Conservation (phyloP, 306 rosid genomes). For the Prunus davidiana region DNA sequence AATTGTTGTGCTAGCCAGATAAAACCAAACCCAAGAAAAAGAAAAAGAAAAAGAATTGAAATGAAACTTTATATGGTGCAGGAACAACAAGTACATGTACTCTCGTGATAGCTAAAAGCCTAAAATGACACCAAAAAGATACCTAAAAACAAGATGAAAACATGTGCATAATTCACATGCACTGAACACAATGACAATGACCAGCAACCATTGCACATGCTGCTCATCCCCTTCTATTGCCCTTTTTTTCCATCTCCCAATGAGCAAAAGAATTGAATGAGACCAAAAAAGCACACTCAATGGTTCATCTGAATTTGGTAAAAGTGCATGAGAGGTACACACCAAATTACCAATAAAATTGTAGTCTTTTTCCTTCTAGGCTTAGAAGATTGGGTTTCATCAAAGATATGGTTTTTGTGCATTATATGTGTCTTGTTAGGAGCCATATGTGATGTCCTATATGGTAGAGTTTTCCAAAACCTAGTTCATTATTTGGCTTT, state of each 20-base stretch:
- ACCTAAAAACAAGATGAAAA: slow-evolving; percentile 3
- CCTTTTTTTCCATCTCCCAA: background rate
- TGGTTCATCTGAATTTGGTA: slow-evolving; percentile 1
- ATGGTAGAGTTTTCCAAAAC: slow-evolving; percentile 19
- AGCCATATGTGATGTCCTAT: slow-evolving; percentile 9
- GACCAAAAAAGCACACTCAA: background rate
- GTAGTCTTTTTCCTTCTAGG: background rate
- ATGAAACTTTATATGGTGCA: background rate
- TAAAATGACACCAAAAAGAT: background rate
- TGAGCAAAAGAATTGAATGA: background rate
- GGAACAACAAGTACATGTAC: background rate
- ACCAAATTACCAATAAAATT: background rate
- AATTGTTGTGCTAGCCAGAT: background rate
- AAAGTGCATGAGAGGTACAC: background rate
- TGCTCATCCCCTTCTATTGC: background rate
- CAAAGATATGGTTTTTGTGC: background rate
- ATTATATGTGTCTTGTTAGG: background rate
- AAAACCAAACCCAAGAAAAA: background rate
- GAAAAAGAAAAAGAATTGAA: too few relatives aligned
- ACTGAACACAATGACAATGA: slow-evolving; percentile 2
- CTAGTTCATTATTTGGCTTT: slow-evolving; percentile 10
- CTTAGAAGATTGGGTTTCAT: background rate
- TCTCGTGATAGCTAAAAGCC: background rate
- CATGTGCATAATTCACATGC: slow-evolving; percentile 17
- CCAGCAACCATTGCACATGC: slow-evolving; percentile 18